Evolutionary conservation across 2,329 filamentous ascomycete species (phyloP).

Genomic region (Aureobasidium sp.): DNA sequence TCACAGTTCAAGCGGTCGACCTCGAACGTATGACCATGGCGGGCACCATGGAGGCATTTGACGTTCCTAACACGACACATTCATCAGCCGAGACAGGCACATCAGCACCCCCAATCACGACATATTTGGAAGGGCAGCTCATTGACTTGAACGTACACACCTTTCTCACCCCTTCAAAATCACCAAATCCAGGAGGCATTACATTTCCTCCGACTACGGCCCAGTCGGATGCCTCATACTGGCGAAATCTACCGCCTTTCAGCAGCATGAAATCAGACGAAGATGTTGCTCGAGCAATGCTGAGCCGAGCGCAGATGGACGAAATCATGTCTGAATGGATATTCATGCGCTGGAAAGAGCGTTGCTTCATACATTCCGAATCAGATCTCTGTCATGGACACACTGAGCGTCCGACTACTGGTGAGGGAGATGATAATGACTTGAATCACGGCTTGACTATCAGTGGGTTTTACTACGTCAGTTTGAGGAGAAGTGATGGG

Average conservation of each 20-base stretch:
- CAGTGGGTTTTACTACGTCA: constrained; percentile 46
- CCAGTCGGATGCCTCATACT: constrained; percentile 38
- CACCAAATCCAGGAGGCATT: constrained; percentile 3
- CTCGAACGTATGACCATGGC: constrained; percentile 52
- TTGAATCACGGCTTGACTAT: constrained; percentile 42
- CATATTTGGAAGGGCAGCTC: constrained; percentile 60
- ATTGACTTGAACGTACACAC: constrained; percentile 48
- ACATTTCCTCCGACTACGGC: constrained; percentile 21
- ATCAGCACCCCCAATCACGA: constrained; percentile 47
- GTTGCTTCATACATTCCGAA: constrained; percentile 35
- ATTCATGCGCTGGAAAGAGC: constrained; percentile 49
- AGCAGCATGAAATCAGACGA: constrained; percentile 23
- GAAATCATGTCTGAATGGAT: constrained; percentile 40
- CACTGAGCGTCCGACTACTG: constrained; percentile 5
- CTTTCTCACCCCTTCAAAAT: constrained; percentile 37
- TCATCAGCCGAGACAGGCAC: constrained; percentile 10
- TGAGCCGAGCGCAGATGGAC: constrained; percentile 30
- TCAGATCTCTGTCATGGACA: constrained; percentile 17
- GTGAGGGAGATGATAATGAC: constrained; percentile 20
- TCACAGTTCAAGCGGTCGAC: constrained; percentile 57
- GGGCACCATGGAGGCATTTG: constrained; percentile 62
- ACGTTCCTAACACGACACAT: constrained; percentile 45
- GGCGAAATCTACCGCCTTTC: constrained; percentile 37
- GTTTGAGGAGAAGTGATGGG: constrained; percentile 38
- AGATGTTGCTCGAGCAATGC: constrained; percentile 35